These are phyloP conservation scores for Scedosporium minutisporum DNA, from an alignment of 2,329 filamentous ascomycete genomes.

Conservation along the genomic window DNA sequence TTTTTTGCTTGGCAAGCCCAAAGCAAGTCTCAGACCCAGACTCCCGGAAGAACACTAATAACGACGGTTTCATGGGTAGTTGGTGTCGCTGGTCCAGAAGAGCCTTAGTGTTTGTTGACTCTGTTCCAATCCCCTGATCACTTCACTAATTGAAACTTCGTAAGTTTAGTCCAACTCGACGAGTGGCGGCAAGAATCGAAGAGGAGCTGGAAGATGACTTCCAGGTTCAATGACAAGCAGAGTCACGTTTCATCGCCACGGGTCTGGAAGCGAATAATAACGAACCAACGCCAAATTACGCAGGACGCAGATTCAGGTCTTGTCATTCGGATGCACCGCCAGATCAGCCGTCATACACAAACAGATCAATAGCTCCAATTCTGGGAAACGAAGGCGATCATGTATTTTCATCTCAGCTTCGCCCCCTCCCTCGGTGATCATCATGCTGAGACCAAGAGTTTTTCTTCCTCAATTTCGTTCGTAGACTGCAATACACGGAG, in stretches of 20 bases:
- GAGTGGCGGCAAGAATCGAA: background rate
- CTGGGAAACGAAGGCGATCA: background rate
- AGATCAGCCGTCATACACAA: background rate
- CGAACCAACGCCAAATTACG: background rate
- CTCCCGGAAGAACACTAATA: too few relatives aligned
- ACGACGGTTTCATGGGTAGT: too few relatives aligned
- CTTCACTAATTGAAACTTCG: too few relatives aligned
- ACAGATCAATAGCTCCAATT: background rate
- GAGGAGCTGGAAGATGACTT: background rate
- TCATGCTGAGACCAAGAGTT: background rate
- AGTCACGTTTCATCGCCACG: background rate
- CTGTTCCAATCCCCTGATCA: too few relatives aligned
- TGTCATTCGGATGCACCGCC: background rate
- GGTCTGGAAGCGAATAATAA: background rate
- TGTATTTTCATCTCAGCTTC: background rate
- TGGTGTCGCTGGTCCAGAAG: too few relatives aligned
- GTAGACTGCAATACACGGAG: too few relatives aligned
- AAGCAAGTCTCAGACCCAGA: too few relatives aligned
- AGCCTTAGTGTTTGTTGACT: too few relatives aligned
- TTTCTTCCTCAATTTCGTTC: too few relatives aligned
- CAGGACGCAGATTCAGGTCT: background rate
- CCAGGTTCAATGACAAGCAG: background rate
- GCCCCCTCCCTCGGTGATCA: background rate
- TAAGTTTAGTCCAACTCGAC: too few relatives aligned
- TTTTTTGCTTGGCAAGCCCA: too few relatives aligned